Evolutionary conservation across 176 grass and related monocot species (phyloP).

Genomic region (Oryza punctata): DNA sequence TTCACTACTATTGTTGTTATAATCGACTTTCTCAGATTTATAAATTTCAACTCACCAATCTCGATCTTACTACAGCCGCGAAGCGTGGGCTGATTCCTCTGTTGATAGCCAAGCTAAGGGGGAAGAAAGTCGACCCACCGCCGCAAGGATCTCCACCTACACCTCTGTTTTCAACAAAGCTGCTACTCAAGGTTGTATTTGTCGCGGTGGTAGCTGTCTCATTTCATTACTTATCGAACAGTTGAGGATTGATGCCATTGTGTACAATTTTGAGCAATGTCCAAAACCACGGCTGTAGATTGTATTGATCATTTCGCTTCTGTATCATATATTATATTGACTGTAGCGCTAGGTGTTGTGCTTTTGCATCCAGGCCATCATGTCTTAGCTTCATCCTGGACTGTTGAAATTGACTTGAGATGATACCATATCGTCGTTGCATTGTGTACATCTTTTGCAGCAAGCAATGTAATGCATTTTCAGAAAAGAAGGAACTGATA

Average conservation of each 20-base stretch:
- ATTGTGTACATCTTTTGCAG: not conserved
- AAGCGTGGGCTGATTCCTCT: slow-evolving; percentile 38
- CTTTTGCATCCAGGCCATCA: not conserved
- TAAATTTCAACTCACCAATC: slow-evolving; percentile 9
- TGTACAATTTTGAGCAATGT: slow-evolving; percentile 24
- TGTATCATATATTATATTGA: slow-evolving; percentile 37
- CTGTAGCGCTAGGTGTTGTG: slow-evolving; percentile 18
- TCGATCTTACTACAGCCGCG: slow-evolving; percentile 28
- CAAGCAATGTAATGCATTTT: not conserved
- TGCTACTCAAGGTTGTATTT: slow-evolving; percentile 47
- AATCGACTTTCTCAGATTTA: not conserved
- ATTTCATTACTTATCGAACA: slow-evolving; percentile 47
- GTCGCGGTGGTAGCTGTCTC: slow-evolving; percentile 39
- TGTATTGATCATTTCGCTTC: slow-evolving; percentile 5
- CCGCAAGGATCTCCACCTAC: slow-evolving; percentile 30
- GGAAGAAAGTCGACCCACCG: slow-evolving; percentile 22
- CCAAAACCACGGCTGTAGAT: slow-evolving; percentile 9
- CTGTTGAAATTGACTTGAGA: not conserved
- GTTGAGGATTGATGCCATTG: slow-evolving; percentile 11
- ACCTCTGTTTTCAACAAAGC: slow-evolving; percentile 23
- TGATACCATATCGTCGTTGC: not conserved
- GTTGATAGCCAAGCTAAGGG: slow-evolving; percentile 48
- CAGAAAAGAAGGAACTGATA: no score
- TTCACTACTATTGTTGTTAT: slow-evolving; percentile 8
- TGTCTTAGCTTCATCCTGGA: no score